Evolutionary conservation across 768 basidiomycete species (phyloP).

Genomic region (Mycena galericulata): DNA sequence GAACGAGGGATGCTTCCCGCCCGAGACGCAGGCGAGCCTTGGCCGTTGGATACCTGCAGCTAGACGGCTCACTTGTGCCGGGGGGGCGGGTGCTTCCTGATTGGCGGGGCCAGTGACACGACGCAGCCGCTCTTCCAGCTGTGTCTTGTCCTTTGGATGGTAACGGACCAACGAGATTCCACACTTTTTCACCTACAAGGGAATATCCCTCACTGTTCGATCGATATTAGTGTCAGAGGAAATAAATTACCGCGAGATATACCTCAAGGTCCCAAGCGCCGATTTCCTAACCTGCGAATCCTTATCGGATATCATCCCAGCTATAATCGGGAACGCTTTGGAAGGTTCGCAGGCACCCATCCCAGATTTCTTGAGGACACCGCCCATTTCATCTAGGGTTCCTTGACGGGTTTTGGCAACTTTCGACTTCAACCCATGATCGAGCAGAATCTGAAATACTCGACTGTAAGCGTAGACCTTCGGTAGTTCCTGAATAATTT

Average conservation of each 20-base stretch:
- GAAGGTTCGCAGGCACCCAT: conserved; percentile 83
- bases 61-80: conserved; percentile 66
- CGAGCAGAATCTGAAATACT: conserved; percentile 87
- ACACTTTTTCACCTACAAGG: conserved; percentile 88
- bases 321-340: conserved; percentile 84
- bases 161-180: conserved; percentile 80
- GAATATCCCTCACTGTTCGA: conserved; percentile 79
- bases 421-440: conserved; percentile 90
- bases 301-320: conserved; percentile 87
- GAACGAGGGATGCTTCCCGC: conserved; percentile 60
- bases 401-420: conserved; percentile 93
- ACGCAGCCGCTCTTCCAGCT: conserved; percentile 89
- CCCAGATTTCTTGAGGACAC: conserved; percentile 84
- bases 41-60: conserved; percentile 60
- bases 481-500: conserved; percentile 86
- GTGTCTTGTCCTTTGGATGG: conserved; percentile 91
- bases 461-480: conserved; percentile 95
- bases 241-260: conserved; percentile 41
- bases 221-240: conserved; percentile 23
- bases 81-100: conserved; percentile 55
- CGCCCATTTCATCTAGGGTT: conserved; percentile 83
- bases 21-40: conserved; percentile 60
- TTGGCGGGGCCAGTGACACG: conserved; percentile 79
- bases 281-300: conserved; percentile 92
- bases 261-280: conserved; percentile 86